Percentiles rank a stretch among this genome's conserved stretches.
These are phyloP conservation scores for Rhododendron vialii DNA, from an alignment of 148 eudicot genomes.

Conservation along the genomic window DNA sequence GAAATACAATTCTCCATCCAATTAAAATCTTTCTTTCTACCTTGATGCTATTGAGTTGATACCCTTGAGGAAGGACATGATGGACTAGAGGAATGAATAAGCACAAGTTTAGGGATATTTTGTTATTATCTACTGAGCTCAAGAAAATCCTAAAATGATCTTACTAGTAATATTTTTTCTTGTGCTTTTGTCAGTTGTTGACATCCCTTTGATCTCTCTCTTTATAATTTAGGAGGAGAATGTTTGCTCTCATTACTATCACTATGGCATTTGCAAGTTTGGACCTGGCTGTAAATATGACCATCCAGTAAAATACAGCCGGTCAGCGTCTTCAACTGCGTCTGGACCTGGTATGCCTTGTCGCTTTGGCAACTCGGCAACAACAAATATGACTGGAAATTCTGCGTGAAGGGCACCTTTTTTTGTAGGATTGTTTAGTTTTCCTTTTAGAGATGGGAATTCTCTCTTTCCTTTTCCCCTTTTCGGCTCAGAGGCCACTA, in stretches of 20 bases:
- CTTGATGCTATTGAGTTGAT: neutral
- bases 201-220: neutral
- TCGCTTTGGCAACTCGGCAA: slow-evolving; percentile 13
- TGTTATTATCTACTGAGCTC: neutral
- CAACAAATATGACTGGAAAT: neutral
- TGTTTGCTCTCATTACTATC: slow-evolving; percentile 65
- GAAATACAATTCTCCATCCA: neutral
- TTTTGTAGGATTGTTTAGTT: neutral
- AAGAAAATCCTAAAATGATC: neutral
- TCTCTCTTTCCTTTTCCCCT: neutral
- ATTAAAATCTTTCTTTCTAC: neutral
- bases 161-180: neutral
- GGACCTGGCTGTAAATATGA: slow-evolving; percentile 86
- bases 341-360: slow-evolving; percentile 21
- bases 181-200: neutral
- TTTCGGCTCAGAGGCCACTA: neutral
- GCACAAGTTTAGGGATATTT: neutral
- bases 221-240: slow-evolving; percentile 52
- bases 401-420: neutral
- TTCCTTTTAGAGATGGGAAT: neutral
- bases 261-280: slow-evolving; percentile 84
- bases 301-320: slow-evolving; percentile 48
- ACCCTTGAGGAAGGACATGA: neutral
- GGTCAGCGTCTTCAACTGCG: slow-evolving; percentile 14
- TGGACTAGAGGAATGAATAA: neutral